phyloP scores from a whole-genome alignment of 2,329 filamentous ascomycete genomes.

The Westerdykella sp. region DNA sequence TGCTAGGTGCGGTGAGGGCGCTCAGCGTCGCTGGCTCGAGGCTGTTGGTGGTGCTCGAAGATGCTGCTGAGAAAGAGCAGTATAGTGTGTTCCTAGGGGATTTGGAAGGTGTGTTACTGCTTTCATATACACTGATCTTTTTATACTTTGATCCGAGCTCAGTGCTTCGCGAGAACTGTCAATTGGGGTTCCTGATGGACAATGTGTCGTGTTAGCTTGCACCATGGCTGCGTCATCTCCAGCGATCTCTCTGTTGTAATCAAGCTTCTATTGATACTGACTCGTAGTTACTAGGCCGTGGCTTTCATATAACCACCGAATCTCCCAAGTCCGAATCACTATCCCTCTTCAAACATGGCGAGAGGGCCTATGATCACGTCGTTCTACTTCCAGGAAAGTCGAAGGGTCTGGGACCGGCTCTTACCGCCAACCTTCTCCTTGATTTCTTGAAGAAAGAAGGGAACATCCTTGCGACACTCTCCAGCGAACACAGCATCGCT shows the following conservation, averaged over 20 bases:
- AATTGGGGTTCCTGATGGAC: no score
- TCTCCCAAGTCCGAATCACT: slow-evolving; percentile 53
- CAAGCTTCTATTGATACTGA: not conserved
- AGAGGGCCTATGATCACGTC: slow-evolving; percentile 85
- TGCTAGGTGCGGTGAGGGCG: slow-evolving; percentile 63
- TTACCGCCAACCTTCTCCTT: slow-evolving; percentile 80
- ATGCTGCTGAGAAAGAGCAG: slow-evolving; percentile 68
- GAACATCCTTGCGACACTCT: slow-evolving; percentile 83
- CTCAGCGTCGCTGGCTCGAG: slow-evolving; percentile 72
- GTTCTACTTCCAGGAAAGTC: slow-evolving; percentile 81
- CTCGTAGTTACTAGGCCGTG: slow-evolving; percentile 56
- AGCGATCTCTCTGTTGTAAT: not conserved
- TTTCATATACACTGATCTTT: not conserved
- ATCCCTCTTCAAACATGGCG: slow-evolving; percentile 76
- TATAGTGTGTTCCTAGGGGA: slow-evolving; percentile 79
- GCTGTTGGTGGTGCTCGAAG: slow-evolving; percentile 80
- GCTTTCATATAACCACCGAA: slow-evolving; percentile 73
- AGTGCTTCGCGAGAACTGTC: no score
- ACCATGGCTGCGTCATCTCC: not conserved
- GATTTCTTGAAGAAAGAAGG: slow-evolving; percentile 88
- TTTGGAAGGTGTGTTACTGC: slow-evolving; percentile 54
- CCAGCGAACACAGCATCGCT: slow-evolving; percentile 63
- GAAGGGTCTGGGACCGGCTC: slow-evolving; percentile 84
- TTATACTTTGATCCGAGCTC: no score
- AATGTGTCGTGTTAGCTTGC: no score